A percentile compares a stretch with the other conserved stretches of the same genome.
Evolutionary conservation across 2,329 filamentous ascomycete genomes (phyloP).

Genomic region (Colletotrichum shisoi): DNA sequence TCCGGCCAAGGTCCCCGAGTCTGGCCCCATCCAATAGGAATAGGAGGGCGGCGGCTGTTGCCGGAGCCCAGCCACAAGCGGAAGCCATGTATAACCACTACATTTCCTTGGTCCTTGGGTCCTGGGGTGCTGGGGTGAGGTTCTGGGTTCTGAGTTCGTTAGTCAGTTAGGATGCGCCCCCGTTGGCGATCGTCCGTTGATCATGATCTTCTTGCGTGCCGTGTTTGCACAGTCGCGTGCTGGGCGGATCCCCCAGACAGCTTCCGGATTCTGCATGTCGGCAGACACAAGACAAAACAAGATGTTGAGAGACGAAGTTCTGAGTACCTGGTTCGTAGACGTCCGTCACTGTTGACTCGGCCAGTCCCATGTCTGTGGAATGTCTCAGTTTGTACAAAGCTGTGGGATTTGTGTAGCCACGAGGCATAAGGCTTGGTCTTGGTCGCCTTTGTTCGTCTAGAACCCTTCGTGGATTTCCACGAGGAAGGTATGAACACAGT

Average conservation of each 20-base stretch:
- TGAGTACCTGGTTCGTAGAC: neutral
- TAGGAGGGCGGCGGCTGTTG: neutral
- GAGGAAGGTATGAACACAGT: neutral
- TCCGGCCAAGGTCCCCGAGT: neutral
- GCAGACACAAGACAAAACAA: neutral
- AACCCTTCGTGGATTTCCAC: constrained; percentile 11
- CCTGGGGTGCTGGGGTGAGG: neutral
- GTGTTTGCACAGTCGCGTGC: neutral
- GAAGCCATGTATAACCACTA: neutral
- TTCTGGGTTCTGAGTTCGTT: neutral
- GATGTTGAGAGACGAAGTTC: neutral
- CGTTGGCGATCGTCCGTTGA: constrained; percentile 11
- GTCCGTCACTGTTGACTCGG: neutral
- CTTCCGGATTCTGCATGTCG: neutral
- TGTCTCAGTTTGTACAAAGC: neutral
- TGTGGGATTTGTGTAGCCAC: neutral
- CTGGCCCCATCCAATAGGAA: neutral
- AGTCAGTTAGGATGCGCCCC: neutral
- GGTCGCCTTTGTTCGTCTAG: constrained; percentile 2
- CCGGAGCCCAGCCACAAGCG: constrained; percentile 3
- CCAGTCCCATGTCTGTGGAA: neutral
- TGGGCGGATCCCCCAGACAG: neutral
- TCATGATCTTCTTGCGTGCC: constrained; percentile 1
- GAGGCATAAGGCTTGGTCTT: neutral
- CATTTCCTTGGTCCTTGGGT: neutral